Evolutionary conservation across 2,329 filamentous ascomycete species (phyloP).

Genomic region (Ascochyta fabae): DNA sequence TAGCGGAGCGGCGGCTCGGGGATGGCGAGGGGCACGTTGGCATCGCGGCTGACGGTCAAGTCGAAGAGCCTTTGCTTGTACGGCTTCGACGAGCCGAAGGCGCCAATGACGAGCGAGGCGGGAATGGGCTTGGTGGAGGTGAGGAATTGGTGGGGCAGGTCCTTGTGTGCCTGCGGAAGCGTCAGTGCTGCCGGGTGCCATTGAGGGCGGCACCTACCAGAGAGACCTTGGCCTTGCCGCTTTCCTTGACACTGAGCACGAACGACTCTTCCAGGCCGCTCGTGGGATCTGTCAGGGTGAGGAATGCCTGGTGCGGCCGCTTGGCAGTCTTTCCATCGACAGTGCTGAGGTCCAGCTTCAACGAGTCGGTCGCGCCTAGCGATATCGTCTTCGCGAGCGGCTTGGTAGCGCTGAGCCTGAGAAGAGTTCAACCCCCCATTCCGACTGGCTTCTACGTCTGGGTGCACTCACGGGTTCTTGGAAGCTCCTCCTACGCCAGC

Average conservation of each 20-base stretch:
- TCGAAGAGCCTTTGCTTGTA: slow-evolving; percentile 76
- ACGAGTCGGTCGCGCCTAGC: slow-evolving; percentile 71
- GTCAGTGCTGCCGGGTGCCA: slow-evolving; percentile 35
- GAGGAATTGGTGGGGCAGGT: slow-evolving; percentile 85
- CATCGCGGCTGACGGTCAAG: slow-evolving; percentile 69
- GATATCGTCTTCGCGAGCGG: slow-evolving; percentile 68
- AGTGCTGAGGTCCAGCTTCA: slow-evolving; percentile 83
- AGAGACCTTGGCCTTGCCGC: slow-evolving; percentile 83
- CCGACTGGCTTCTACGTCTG: slow-evolving; percentile 13
- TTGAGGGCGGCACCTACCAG: slow-evolving; percentile 65
- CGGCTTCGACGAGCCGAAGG: slow-evolving; percentile 76
- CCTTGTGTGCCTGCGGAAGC: slow-evolving; percentile 74
- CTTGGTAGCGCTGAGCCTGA: slow-evolving; percentile 56
- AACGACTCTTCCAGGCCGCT: slow-evolving; percentile 87
- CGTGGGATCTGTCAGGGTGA: slow-evolving; percentile 76
- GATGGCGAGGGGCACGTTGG: slow-evolving; percentile 64
- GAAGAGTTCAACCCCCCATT: neutral
- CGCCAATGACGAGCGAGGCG: slow-evolving; percentile 84
- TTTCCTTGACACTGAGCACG: slow-evolving; percentile 82
- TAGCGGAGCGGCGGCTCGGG: slow-evolving; percentile 79
- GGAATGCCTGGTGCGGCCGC: slow-evolving; percentile 92
- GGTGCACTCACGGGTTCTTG: slow-evolving; percentile 69
- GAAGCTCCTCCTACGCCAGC: slow-evolving; percentile 57
- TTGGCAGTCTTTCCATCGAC: slow-evolving; percentile 79
- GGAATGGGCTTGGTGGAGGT: slow-evolving; percentile 70